Conservation (phyloP, 192 early-diverging fungal species). For the Coemansia sp. region DNA sequence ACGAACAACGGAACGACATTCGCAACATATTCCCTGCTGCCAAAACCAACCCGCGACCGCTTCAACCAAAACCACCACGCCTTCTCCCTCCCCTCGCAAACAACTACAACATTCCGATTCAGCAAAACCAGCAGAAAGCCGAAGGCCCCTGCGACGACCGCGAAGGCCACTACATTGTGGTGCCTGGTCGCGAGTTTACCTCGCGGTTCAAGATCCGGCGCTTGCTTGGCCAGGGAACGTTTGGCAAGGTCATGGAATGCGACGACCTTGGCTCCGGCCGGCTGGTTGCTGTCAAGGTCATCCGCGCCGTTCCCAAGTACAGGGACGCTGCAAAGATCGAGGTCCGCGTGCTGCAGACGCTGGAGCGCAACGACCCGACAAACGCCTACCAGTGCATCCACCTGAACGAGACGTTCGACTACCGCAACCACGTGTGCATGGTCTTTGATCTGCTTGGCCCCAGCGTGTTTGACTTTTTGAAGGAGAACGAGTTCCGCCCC, state of each 20-base stretch:
- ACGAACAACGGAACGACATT: conserved; percentile 38
- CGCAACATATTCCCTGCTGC: conserved; percentile 38
- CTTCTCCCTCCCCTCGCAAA: background rate
- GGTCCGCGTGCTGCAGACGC: conserved; percentile 77
- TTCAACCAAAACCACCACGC: conserved; percentile 24
- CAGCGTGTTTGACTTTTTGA: conserved; percentile 94
- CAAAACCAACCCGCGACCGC: conserved; percentile 34
- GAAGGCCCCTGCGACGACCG: conserved; percentile 75
- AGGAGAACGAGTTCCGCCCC: conserved; percentile 85
- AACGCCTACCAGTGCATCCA: conserved; percentile 88
- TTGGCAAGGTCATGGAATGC: conserved; percentile 95
- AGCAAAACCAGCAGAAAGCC: conserved; percentile 47
- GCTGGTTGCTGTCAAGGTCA: conserved; percentile 88
- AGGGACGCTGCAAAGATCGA: conserved; percentile 89
- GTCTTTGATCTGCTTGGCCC: conserved; percentile 90
- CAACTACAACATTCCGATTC: conserved; percentile 7
- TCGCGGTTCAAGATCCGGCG: conserved; percentile 81
- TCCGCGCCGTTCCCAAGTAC: conserved; percentile 92
- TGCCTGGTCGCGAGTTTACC: conserved; percentile 69
- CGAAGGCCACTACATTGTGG: conserved; percentile 91
- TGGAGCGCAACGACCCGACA: conserved; percentile 78
- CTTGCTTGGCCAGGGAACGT: conserved; percentile 94
- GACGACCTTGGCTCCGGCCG: conserved; percentile 63
- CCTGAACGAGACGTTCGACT: conserved; percentile 79
- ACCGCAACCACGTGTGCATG: conserved; percentile 95